These are phyloP conservation scores for Ophiostoma tasmaniense DNA, from an alignment of 2,329 filamentous ascomycete genomes.

Conservation along the genomic window DNA sequence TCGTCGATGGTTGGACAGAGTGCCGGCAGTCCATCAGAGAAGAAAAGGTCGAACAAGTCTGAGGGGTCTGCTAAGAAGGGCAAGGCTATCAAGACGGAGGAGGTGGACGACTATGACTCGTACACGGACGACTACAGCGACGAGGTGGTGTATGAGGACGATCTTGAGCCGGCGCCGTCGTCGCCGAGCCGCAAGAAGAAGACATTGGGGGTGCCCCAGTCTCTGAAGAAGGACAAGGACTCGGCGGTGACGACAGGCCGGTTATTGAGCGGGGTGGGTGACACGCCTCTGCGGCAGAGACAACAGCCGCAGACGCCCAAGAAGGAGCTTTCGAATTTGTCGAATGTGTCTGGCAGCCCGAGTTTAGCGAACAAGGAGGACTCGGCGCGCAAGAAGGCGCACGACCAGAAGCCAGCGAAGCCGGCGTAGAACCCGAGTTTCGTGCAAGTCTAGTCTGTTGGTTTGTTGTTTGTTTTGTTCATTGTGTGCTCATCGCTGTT, in stretches of 20 bases:
- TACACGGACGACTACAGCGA: background rate
- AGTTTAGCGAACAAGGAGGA: background rate
- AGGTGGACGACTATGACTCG: background rate
- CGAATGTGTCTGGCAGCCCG: background rate
- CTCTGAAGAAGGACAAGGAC: background rate
- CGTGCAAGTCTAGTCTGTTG: background rate
- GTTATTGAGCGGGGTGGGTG: background rate
- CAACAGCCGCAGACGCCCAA: background rate
- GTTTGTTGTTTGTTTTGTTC: background rate
- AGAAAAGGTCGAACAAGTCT: background rate
- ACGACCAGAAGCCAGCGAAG: background rate
- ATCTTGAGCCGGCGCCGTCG: background rate
- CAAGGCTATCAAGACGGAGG: background rate
- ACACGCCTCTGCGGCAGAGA: constrained; percentile 8
- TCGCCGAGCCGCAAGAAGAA: background rate
- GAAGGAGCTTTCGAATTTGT: background rate
- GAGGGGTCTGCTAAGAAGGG: background rate
- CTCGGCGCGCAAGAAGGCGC: background rate
- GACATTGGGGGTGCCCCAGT: background rate
- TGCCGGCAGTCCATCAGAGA: background rate
- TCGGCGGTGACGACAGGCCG: constrained; percentile 5
- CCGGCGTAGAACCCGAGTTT: background rate
- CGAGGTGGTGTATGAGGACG: background rate
- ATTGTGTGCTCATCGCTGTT: no score
- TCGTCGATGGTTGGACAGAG: background rate